Conservation (phyloP, 257 asterid genomes). For the Pogostemon cablin region DNA sequence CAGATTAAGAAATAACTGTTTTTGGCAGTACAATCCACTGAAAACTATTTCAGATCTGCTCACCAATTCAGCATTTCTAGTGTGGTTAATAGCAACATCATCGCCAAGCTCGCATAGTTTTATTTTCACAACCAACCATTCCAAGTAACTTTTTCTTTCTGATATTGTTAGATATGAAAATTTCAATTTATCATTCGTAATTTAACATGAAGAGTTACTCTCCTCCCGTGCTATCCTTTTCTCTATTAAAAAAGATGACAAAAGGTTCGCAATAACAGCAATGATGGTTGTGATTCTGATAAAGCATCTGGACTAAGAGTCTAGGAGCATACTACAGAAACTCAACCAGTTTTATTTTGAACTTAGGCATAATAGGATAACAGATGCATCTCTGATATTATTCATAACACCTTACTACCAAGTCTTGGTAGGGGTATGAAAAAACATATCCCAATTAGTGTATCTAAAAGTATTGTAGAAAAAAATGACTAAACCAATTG, state of each 20-base stretch:
- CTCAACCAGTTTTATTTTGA: background rate
- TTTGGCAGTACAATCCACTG: no score
- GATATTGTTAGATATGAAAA: no score
- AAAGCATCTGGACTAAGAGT: background rate
- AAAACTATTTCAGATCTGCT: no score
- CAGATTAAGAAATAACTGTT: background rate
- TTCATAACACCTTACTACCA: background rate
- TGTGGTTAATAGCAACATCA: background rate
- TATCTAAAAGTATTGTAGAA: background rate
- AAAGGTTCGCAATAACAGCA: background rate
- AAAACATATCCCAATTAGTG: background rate
- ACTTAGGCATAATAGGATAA: background rate
- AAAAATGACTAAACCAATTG: background rate
- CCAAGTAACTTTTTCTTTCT: background rate
- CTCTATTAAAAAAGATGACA: background rate
- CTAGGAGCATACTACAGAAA: background rate
- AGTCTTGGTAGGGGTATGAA: background rate
- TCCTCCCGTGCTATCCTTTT: no score
- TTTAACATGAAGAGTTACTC: no score
- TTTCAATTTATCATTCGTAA: no score
- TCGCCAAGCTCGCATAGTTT: background rate
- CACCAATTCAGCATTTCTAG: background rate
- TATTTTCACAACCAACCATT: background rate
- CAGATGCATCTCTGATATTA: background rate
- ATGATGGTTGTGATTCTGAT: background rate